Conservation (phyloP, 2,329 filamentous ascomycete genomes). For the Cladosporium halotolerans region DNA sequence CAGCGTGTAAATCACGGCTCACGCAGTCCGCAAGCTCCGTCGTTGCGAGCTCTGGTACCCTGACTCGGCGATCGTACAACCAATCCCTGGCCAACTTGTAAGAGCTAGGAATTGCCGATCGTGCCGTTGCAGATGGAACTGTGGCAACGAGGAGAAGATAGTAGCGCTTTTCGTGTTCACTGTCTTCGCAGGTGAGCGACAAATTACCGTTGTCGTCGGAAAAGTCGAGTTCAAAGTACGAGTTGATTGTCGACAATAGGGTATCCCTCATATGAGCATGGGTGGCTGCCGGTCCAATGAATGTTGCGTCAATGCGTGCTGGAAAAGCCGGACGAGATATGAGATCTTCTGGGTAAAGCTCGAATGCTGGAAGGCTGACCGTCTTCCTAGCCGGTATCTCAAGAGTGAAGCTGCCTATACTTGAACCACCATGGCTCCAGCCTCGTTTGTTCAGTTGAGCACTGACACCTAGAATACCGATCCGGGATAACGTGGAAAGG, state of each 20-base stretch:
- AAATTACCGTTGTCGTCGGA: conserved; percentile 3
- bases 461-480: conserved; percentile 46
- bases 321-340: conserved; percentile 14
- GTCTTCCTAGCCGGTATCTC: conserved; percentile 37
- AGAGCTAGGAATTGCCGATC: conserved; percentile 12
- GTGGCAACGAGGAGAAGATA: conserved; percentile 53
- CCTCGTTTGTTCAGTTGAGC: conserved; percentile 43
- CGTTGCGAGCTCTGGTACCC: conserved; percentile 13
- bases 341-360: conserved; percentile 26
- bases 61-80: conserved; percentile 38
- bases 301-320: conserved; percentile 29
- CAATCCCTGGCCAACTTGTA: conserved; percentile 48
- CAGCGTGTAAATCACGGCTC: conserved; percentile 37
- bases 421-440: conserved; percentile 45
- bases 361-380: conserved; percentile 31
- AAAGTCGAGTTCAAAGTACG: conserved; percentile 14
- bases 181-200: conserved; percentile 19
- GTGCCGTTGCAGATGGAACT: conserved; percentile 17
- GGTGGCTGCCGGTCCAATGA: conserved; percentile 32
- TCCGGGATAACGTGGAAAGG: conserved; percentile 44
- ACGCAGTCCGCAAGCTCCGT: conserved; percentile 39
- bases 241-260: conserved; percentile 10
- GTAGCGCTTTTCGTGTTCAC: conserved; percentile 27
- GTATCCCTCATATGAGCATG: conserved; percentile 24
- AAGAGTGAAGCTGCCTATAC: conserved; percentile 47